Evolutionary conservation across 345 rosid genomes (phyloP).

Genomic region (Populus deltoides): DNA sequence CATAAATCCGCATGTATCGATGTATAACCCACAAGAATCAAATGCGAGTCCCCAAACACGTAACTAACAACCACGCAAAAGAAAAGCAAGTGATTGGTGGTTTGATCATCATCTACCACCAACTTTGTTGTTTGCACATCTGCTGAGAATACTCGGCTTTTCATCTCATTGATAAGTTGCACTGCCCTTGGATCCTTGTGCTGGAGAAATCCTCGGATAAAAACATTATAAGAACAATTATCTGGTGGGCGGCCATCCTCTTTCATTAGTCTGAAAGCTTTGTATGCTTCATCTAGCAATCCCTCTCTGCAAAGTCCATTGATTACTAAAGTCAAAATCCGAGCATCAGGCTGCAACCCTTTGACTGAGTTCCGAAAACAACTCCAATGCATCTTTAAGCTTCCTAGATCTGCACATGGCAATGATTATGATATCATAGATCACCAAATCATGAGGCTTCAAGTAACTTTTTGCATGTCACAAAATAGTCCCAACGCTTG

Average conservation of each 20-base stretch:
- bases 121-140: neutral
- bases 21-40: too few relatives aligned
- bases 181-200: neutral
- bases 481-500: neutral
- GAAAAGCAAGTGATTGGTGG: too few relatives aligned
- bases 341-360: neutral
- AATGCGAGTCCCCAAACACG: too few relatives aligned
- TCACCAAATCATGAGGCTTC: too few relatives aligned
- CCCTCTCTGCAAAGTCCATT: neutral
- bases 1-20: too few relatives aligned
- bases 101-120: neutral
- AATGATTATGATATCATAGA: too few relatives aligned
- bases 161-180: neutral
- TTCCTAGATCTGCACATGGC: too few relatives aligned
- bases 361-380: neutral
- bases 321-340: too few relatives aligned
- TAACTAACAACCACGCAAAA: too few relatives aligned
- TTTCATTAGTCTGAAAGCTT: neutral
- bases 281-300: neutral
- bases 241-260: neutral
- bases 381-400: too few relatives aligned
- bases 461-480: neutral
- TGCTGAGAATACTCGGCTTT: neutral
- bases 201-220: neutral
- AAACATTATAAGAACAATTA: neutral